Evolutionary conservation across 2,329 filamentous ascomycete genomes (phyloP).

Genomic region (Sphaceloma murrayae): DNA sequence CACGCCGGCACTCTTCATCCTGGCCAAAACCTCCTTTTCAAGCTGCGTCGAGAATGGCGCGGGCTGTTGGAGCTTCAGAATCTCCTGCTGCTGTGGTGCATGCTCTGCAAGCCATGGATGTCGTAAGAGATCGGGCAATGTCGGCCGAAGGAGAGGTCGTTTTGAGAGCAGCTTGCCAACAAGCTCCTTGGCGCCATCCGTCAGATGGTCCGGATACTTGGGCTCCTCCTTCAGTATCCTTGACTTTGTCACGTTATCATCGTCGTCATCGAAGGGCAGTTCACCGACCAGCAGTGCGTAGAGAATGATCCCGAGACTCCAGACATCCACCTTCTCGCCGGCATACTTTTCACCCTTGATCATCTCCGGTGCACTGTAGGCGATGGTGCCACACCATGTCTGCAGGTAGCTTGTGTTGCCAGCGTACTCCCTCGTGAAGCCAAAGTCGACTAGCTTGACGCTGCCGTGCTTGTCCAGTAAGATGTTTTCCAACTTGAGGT

Average conservation of each 20-base stretch:
- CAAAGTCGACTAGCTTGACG: conserved; percentile 95
- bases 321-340: conserved; percentile 95
- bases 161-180: conserved; percentile 80
- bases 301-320: conserved; percentile 77
- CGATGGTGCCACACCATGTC: conserved; percentile 95
- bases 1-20: conserved; percentile 88
- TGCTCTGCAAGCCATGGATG: conserved; percentile 83
- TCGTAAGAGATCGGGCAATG: conserved; percentile 72
- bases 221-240: conserved; percentile 82
- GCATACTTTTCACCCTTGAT: conserved; percentile 96
- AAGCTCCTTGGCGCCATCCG: conserved; percentile 65
- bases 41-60: conserved; percentile 75
- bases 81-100: conserved; percentile 78
- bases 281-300: conserved; percentile 76
- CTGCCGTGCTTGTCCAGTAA: conserved; percentile 93
- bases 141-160: conserved; percentile 71
- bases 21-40: conserved; percentile 82
- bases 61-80: conserved; percentile 70
- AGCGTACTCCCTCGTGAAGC: conserved; percentile 95
- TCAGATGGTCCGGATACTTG: conserved; percentile 69
- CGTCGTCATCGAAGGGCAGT: conserved; percentile 93
- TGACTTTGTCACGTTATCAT: conserved; percentile 76
- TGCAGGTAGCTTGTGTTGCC: conserved; percentile 89
- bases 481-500: conserved; percentile 94
- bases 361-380: conserved; percentile 98